Base-by-base conservation (phyloP, 768 basidiomycete species). In the Baorangia bicolor region DNA sequence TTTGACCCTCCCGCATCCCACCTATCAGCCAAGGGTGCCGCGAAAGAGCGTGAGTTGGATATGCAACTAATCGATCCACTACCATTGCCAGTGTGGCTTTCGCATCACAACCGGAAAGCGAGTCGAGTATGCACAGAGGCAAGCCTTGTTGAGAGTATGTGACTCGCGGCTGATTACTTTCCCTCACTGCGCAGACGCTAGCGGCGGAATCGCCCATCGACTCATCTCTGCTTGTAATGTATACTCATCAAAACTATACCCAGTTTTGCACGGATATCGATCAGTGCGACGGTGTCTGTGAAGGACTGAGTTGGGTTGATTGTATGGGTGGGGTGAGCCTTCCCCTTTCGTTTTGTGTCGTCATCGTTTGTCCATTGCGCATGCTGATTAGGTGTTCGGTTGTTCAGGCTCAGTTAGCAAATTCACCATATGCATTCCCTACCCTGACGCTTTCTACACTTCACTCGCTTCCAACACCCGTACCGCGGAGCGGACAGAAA, bases 211-310 rank as follows among this genome's bases (percentile, higher is more conserved):
- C 90, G 0, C 94, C 96, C 0, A 88, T 98, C 51, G 97, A 99
- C 71, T 85, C 92, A 1, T 92, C 91, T 2, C 76, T 98, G 2
- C 89, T 94, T 58, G 87, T 88, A 3, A 72, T 96, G 8, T 99
- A 98, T 67, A 78, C 95, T 10, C 97, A 99, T 62, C 94, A 98
- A 70, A 98, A 97, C 66, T 93, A 95, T 62, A 81, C 87, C 0
- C 86, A 88, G 53, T 98, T 92, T 65, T 94, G 91, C 65, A 75
- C 79, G 39, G 83, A 87, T 35, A 70, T 94, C 5, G 90, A 94
- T 8, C 80, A 98, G 49, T 86, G 85, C 61, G 81, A 80, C 5
- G 81, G 78, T 3, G 69, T 94, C 13, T 78, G 82, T 9, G 92
- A 93, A 42, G 85, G 83, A 74, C 70, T 94, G 55, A 94, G 92